Evolutionary conservation across 371 early-diverging fungal species (phyloP), one percentile per base, ranked within the genome.

Genomic region (Amoeboaphelidium protococcarum): DNA sequence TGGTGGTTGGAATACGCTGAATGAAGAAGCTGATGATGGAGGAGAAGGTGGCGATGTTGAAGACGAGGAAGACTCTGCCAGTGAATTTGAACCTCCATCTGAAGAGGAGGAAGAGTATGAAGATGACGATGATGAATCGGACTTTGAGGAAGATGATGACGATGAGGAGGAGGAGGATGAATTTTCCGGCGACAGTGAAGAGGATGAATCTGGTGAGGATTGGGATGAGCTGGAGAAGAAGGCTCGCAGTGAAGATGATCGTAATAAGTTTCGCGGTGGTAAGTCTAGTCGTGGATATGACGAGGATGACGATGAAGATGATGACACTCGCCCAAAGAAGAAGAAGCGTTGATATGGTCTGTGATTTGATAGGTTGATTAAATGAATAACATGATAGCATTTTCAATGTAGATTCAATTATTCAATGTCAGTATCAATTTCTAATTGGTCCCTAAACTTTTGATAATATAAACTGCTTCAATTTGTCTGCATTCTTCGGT

Each of bases 1-100:
- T 40, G 98, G 95, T 41, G 98, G 92, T 22, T 99, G 99, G 99
- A 63, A 67, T 42, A 88, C 89, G 67, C 62, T 54, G 24, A 50
- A 59, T 13, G 49, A 57, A 49, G 46, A 52, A 6, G 54, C 50
- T 50, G 61, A 63, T 25, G 64, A 62, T n/a, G 13, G 19, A 1
- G 20, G 23, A 37, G 63, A 51, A 25, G 60, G 65, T 1, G 69
- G 58, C 23, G 63, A 63, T 10, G 61, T 26, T n/a, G 26, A 58
- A 44, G 65, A 69, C 2, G 78, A 76, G 20, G 59, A 64, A 26
- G 76, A 57, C 4, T 70, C 68, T 55, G 74, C 44, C 41, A 51
- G 42, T 3, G 63, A 58, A 20, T 52, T 56, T 19, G 72, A 62
- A 3, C 54, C 54, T 25, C 43, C 48, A 21, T 62, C 64, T 20